Conservation (phyloP, 345 rosid species). For the Cochlearia excelsa region DNA sequence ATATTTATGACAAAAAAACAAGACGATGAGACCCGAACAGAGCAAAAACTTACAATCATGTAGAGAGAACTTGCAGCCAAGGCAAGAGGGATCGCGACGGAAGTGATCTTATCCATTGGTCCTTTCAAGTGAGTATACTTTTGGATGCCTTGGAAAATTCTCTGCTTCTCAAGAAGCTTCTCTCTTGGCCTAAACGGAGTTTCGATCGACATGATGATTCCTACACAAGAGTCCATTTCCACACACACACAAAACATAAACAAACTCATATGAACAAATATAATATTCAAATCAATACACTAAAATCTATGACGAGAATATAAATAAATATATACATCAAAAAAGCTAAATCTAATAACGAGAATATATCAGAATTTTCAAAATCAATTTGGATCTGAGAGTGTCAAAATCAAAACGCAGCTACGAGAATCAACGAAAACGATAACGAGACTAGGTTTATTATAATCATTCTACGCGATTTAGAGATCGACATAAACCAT, state of each 20-base stretch:
- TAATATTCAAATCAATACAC: too few species aligned
- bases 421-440: too few species aligned
- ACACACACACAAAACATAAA: neutral
- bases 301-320: too few species aligned
- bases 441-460: too few species aligned
- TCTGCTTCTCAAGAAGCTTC: constrained; percentile 81
- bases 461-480: too few species aligned
- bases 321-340: too few species aligned
- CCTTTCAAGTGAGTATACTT: constrained; percentile 85
- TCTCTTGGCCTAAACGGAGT: constrained; percentile 80
- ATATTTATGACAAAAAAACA: neutral
- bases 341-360: too few species aligned
- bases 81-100: constrained; percentile 77
- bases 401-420: too few species aligned
- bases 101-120: constrained; percentile 74
- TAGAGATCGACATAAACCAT: neutral
- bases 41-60: constrained; percentile 60
- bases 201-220: constrained; percentile 53
- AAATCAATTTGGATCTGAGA: too few species aligned
- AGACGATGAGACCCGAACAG: neutral
- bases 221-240: constrained; percentile 4
- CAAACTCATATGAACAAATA: neutral
- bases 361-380: too few species aligned
- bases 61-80: constrained; percentile 56
- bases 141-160: constrained; percentile 63